Conservation (phyloP, 2,329 filamentous ascomycete genomes). For the Hortaea werneckii region DNA sequence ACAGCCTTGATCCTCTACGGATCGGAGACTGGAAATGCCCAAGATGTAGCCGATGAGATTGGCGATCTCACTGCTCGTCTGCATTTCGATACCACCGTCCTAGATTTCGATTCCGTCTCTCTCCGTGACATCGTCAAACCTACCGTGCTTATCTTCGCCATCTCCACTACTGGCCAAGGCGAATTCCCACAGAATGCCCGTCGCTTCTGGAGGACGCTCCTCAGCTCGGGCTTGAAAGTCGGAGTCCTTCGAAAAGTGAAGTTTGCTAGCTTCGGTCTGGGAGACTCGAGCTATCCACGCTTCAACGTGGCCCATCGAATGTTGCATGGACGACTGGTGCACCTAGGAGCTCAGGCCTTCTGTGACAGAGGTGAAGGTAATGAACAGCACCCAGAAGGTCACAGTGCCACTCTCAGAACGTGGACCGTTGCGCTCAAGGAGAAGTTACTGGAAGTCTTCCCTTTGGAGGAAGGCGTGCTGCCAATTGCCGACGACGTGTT, state of each 20-base stretch:
- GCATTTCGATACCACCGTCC: constrained; percentile 64
- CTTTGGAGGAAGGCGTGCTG: constrained; percentile 54
- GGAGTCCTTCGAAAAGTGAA: constrained; percentile 57
- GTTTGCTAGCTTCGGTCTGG: constrained; percentile 83
- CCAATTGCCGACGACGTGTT: constrained; percentile 66
- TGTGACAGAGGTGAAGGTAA: constrained; percentile 78
- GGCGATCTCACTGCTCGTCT: constrained; percentile 64
- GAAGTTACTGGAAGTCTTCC: constrained; percentile 56
- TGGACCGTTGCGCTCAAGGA: constrained; percentile 49
- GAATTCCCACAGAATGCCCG: constrained; percentile 79
- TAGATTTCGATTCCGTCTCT: constrained; percentile 66
- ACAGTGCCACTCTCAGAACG: constrained; percentile 27
- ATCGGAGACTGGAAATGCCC: constrained; percentile 88
- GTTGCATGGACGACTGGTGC: constrained; percentile 69
- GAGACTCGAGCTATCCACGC: constrained; percentile 91
- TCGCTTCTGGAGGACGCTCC: constrained; percentile 73
- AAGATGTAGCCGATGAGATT: constrained; percentile 82
- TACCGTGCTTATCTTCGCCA: constrained; percentile 61
- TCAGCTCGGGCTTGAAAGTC: constrained; percentile 65
- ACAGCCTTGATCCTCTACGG: constrained; percentile 73
- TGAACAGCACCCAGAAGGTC: constrained; percentile 89
- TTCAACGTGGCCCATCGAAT: constrained; percentile 88
- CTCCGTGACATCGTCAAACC: constrained; percentile 42
- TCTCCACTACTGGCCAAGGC: constrained; percentile 91
- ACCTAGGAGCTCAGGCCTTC: constrained; percentile 70